Percentiles rank a stretch among this genome's conserved stretches.
Evolutionary conservation across 768 basidiomycete genomes (phyloP).

Genomic region (Macrolepiota fuliginosa): DNA sequence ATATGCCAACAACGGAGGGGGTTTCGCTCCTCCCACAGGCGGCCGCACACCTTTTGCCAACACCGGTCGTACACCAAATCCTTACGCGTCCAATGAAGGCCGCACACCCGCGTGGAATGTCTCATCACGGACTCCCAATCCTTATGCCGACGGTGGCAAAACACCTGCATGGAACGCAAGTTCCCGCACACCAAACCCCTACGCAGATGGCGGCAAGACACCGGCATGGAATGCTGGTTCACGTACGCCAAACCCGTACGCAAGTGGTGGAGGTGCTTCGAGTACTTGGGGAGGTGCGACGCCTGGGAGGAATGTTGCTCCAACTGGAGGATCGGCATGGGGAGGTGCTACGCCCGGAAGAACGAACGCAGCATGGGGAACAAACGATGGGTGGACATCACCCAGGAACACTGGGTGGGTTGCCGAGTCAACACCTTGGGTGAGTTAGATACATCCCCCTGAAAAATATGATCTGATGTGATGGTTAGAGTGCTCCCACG

Average conservation of each 20-base stretch:
- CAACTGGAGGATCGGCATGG: slow-evolving; percentile 28
- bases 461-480: neutral
- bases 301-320: slow-evolving; percentile 28
- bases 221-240: slow-evolving; percentile 65
- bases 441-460: slow-evolving; percentile 13
- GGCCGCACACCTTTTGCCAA: slow-evolving; percentile 30
- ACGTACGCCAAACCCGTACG: slow-evolving; percentile 74
- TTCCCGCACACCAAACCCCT: slow-evolving; percentile 71
- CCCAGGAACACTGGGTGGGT: slow-evolving; percentile 8
- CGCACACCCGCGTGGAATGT: slow-evolving; percentile 58
- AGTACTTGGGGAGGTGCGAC: slow-evolving; percentile 46
- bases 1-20: slow-evolving; percentile 24
- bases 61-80: slow-evolving; percentile 63
- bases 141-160: slow-evolving; percentile 59
- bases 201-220: slow-evolving; percentile 59
- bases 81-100: slow-evolving; percentile 52
- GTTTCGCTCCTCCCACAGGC: slow-evolving; percentile 23
- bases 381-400: slow-evolving; percentile 11
- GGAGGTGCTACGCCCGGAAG: slow-evolving; percentile 44
- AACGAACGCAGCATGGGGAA: slow-evolving; percentile 22
- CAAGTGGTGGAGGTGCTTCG: slow-evolving; percentile 35
- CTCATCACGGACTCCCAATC: slow-evolving; percentile 65
- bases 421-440: slow-evolving; percentile 18
- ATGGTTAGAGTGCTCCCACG: slow-evolving; percentile 44
- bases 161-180: slow-evolving; percentile 66